These are phyloP conservation scores for Rhizoctonia solani DNA, from an alignment of 1,284 basidiomycete genomes.

Conservation along the genomic window DNA sequence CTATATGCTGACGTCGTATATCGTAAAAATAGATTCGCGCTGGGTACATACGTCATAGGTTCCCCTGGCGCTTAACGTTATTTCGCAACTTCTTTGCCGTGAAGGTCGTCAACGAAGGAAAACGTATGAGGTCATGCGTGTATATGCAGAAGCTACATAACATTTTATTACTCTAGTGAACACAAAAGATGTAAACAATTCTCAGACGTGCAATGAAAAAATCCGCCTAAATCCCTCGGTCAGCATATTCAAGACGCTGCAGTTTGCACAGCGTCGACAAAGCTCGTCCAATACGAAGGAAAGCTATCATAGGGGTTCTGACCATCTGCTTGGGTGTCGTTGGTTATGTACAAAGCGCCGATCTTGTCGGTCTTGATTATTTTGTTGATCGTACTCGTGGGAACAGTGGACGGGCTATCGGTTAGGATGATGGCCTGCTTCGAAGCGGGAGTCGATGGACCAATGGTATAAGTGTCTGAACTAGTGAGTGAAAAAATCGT, in stretches of 20 bases:
- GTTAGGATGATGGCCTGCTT: constrained; percentile 44
- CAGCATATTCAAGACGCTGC: constrained; percentile 3
- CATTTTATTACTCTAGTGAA: too few relatives aligned
- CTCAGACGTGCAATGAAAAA: background rate
- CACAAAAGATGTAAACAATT: too few relatives aligned
- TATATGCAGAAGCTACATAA: too few relatives aligned
- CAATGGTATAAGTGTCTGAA: constrained; percentile 37
- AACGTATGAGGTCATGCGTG: too few relatives aligned
- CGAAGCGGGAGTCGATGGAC: constrained; percentile 40
- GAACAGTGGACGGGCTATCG: constrained; percentile 44
- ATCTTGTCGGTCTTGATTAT: constrained; percentile 45
- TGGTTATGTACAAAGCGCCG: constrained; percentile 51
- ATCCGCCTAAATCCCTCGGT: background rate
- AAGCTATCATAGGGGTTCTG: constrained; percentile 22
- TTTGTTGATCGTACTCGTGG: constrained; percentile 47
- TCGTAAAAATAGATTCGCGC: constrained; percentile 10
- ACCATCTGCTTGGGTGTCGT: constrained; percentile 32
- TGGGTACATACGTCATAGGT: background rate
- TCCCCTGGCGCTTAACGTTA: constrained; percentile 5
- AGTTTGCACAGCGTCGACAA: constrained; percentile 12
- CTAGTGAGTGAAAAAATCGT: background rate
- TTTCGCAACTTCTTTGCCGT: background rate
- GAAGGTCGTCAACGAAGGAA: too few relatives aligned
- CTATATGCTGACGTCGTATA: background rate
- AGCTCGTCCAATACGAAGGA: constrained; percentile 21